Base-by-base conservation (phyloP, 139 green algal genomes). In the Coelastrella sp. region DNA sequence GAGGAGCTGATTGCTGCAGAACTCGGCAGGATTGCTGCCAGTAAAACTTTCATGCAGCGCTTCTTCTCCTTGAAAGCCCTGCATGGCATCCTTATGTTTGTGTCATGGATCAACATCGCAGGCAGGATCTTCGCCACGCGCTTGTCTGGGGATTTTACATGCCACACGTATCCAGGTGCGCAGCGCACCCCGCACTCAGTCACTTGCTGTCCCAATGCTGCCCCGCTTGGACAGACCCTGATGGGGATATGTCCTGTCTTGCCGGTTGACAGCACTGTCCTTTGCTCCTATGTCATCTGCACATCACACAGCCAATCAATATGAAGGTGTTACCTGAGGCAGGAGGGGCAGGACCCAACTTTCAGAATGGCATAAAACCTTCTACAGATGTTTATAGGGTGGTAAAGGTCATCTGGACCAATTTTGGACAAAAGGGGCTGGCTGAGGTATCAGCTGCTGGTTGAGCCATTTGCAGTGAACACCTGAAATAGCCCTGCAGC, bases 21-120 rank as follows among this genome's bases (percentile, higher is more conserved):
- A 63, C 24, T 60, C 35, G 63, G 20, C 27, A 68, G 49, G 27
- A 72, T 87, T 20, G 87, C 87, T 8, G 87, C 61, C 12, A 66
- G 15, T 0, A 87, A 87, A 19, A 82, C 63, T 22, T 91, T 91
- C n/a, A 6, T 24, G 65, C 63, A 82, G 78, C 78, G 87, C 15
- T 82, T 91, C 22, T 87, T 91, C 35, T 91, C 87, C 8, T 56
- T 91, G 20, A 91, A 91, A 78, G 87, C 87, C 22, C 5, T 72
- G 20, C 87, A 91, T 27, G 87, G 87, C 65, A 49, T 65, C 12
- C 35, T 91, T 15, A 87, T 91, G 78, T 87, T 91, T 63, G 59
- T 78, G 10, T 78, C 56, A 25, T 91, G 87, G 87, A 87, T 87
- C 78, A 91, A 91, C 79, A 91, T 91, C 5, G 78, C 65, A 19